Conservation (phyloP, 352 stramenopile species). For the Blastocystis sp. region DNA sequence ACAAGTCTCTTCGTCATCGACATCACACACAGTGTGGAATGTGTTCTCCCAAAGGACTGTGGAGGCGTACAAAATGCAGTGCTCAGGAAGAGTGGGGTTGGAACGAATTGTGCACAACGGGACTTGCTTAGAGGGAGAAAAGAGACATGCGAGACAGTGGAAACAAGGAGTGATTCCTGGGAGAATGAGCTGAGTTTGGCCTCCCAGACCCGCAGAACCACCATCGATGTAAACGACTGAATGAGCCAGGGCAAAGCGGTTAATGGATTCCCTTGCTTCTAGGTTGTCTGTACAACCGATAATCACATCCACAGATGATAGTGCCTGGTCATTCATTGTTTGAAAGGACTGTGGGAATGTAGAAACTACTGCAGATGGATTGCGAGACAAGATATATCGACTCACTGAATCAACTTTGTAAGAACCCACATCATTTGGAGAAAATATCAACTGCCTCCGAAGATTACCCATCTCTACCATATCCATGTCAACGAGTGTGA, state of each 20-base stretch:
- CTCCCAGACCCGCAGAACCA: conserved; percentile 10
- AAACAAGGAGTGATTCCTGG: conserved; percentile 31
- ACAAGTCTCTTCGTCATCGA: not conserved
- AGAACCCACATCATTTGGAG: not conserved
- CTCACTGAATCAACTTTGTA: not conserved
- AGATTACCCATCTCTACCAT: not conserved
- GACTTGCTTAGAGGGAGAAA: not conserved
- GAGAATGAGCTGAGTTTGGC: conserved; percentile 18
- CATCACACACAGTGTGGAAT: not conserved
- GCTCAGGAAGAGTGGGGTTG: not conserved
- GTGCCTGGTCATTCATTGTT: not conserved
- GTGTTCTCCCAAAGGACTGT: conserved; percentile 17
- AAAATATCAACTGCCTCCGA: not conserved
- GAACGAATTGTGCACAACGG: conserved; percentile 17
- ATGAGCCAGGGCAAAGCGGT: not conserved
- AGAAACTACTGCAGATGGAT: not conserved
- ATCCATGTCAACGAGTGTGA: conserved; percentile 33
- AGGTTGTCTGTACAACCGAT: conserved; percentile 7
- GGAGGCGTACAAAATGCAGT: conserved; percentile 10
- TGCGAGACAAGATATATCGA: not conserved
- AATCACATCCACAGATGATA: not conserved
- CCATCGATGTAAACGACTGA: conserved; percentile 44
- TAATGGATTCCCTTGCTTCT: not conserved
- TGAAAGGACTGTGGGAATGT: not conserved
- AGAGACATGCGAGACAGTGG: conserved; percentile 17